Base-by-base conservation (phyloP, 768 basidiomycete species). In the Phaffia australis region DNA sequence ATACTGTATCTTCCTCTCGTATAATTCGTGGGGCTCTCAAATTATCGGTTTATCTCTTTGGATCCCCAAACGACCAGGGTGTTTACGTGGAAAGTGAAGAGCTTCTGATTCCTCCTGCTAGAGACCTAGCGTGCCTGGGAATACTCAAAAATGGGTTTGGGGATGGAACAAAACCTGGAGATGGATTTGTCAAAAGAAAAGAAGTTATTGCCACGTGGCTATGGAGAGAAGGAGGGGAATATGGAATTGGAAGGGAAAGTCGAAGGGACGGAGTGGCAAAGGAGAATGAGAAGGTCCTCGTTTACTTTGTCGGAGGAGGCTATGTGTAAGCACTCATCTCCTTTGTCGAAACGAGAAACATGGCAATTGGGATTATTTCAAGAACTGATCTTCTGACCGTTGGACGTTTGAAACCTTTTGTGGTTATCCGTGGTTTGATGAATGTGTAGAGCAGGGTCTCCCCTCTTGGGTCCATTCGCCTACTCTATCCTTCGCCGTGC, bases 261-360 rank as follows among this genome's bases (percentile, higher is more conserved):
- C 19, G 56, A 57, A 32, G 27, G 6, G 56, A 29, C 16, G 56
- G 32, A 18, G 27, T 29, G 7, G 56, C 56, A 7, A 21, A 27
- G 18, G n/a, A n/a, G 6, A 32, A 32, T 29, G 56, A 57, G 23
- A n/a, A 32, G 27, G 56, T 57, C 7, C 25, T 57, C 19, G 19
- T 57, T 7, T 57, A 57, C 56, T 57, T 57, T 57, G 56, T 57
- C 18, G 56, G 56, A 57, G 56, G 35, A 42, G 35, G 35, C 11
- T 42, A 42, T 11, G 35, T 42, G 56, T 57, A 57, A 57, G 52
- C 8, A n/a, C 52, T 54, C 8, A 4, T 32, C 6, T 14, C 14
- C 25, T 57, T 32, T 9, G 52, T 54, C 21, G n/a, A 54, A 16
- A n/a, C 18, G 27, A 16, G 16, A 27, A 16, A 27, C 6, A 16